A percentile compares a stretch with the other conserved stretches of the same genome.
phyloP scores from a whole-genome alignment of 768 basidiomycete genomes.

The Hemileccinum rubropunctum region DNA sequence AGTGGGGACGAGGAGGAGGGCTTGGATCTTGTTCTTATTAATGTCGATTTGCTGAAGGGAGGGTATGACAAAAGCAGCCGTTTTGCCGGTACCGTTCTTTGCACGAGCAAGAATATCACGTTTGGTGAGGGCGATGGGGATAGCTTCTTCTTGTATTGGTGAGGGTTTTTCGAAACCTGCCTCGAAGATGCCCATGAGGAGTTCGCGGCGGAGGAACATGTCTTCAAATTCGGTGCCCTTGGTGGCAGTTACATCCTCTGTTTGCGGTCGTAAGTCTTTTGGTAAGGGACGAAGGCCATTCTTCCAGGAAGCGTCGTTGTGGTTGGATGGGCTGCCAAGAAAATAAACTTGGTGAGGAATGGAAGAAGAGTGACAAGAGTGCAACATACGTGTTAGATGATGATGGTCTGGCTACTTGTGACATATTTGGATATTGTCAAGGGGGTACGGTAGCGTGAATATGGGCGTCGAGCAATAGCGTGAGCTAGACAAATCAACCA shows the following conservation, averaged over 20 bases:
- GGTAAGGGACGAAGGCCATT: constrained; percentile 75
- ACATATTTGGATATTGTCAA: constrained; percentile 24
- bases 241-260: constrained; percentile 93
- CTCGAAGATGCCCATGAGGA: constrained; percentile 99
- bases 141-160: constrained; percentile 99
- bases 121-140: constrained; percentile 89
- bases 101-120: constrained; percentile 95
- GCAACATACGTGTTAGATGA: constrained; percentile 29
- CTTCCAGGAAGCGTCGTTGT: constrained; percentile 57
- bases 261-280: constrained; percentile 93
- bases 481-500: constrained; percentile 18
- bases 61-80: constrained; percentile 98
- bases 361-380: neutral
- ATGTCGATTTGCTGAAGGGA: constrained; percentile 91
- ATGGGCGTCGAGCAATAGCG: constrained; percentile 10
- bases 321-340: constrained; percentile 26
- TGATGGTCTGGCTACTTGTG: constrained; percentile 32
- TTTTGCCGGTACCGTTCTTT: constrained; percentile 97
- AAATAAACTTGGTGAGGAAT: constrained; percentile 1
- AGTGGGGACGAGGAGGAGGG: constrained; percentile 95
- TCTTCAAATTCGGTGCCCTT: constrained; percentile 97
- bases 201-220: constrained; percentile 86
- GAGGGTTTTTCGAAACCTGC: constrained; percentile 96
- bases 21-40: constrained; percentile 85
- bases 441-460: constrained; percentile 9